Base-by-base conservation (phyloP, 2,329 filamentous ascomycete species). In the Ceratocystis cubensis region DNA sequence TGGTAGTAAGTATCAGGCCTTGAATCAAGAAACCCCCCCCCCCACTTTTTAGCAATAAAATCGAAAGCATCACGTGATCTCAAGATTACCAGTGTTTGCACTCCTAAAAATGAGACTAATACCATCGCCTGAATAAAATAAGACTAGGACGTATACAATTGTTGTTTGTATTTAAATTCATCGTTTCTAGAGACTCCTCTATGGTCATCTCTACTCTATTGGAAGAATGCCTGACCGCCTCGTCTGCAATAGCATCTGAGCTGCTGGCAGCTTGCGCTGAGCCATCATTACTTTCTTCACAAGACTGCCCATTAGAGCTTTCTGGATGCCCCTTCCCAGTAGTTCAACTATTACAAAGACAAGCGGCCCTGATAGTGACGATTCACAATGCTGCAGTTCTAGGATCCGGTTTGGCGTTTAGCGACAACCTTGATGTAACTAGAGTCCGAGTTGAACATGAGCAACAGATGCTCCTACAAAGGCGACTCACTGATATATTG, bases 341-440 rank as follows among this genome's bases (percentile, higher is more conserved):
- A 5, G 8, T 65, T 22, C 67, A 66, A 8, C 59, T 68, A 3
- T 30, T 68, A 53, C 61, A 68, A 17, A 56, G 67, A 44, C 67
- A 68, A 66, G 61, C 67, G 5, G n/a, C 25, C 8, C 25, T 61
- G 10, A 28, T 48, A 15, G 5, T 20, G 7, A 20, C 17, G n/a
- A 41, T 64, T 17, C 53, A 65, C 25, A 20, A 65, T 48, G 37
- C 8, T 5, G 22, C 25, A n/a, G 3, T 63, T 50, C 22, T 5
- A 22, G 13, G 5, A 61, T 13, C n/a, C 13, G 10, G 41, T n/a
- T 48, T 28, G 4, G 25, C 8, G 25, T 10, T 5, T 25, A 15
- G 13, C 61, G 25, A 15, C 8, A 48, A 15, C 30, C 2, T 30
- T 10, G 15, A 33, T 8, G 4, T 3, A 8, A 17, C 56, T 3